Base-by-base conservation (phyloP, 768 basidiomycete species). In the Tulasnella sp. region DNA sequence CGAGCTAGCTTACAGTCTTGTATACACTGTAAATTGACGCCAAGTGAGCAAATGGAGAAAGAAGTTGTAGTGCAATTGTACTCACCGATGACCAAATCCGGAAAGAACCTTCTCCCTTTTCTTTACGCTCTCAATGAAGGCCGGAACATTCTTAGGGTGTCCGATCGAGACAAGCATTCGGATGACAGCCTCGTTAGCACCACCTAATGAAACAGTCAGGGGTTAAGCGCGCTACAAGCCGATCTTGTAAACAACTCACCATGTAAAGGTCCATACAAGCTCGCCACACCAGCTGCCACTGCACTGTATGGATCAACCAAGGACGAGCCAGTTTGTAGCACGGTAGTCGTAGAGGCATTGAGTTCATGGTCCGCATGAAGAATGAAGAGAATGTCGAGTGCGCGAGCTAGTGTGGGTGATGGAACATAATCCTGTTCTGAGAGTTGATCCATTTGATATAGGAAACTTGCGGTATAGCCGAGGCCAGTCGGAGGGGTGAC, bases 101-200 rank as follows among this genome's bases (percentile, higher is more conserved):
- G 83, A 87, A 24, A 93, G 71, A 1, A 92, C 85, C 61, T 83
- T 86, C 64, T 92, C 86, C 45, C 88, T 77, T 57, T 72, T 75
- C 66, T 93, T 93, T 48, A 93, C 90, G 9, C 81, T 79, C 56
- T 85, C 85, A 40, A 93, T 68, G 64, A 87, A 93, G 2, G 73
- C 77, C 1, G 86, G 85, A 4, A 90, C 86, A 59, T 90, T 88
- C 60, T 79, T 77, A 8, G 87, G 85, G 53, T 82, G 83, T 59
- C 87, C 89, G 56, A 93, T 90, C 1, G 84, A 79, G 37, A 88
- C 73, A 35, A 93, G 70, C 91, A 93, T 93, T 12, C 91, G 79
- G 61, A 93, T 89, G 55, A 93, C 90, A 4, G 90, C 88, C 64
- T 93, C 89, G 58, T 90, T 90, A 3, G 89, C 90, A 45, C 89